phyloP scores from a whole-genome alignment of 2,329 filamentous ascomycete species.

The Scedosporium boydii region DNA sequence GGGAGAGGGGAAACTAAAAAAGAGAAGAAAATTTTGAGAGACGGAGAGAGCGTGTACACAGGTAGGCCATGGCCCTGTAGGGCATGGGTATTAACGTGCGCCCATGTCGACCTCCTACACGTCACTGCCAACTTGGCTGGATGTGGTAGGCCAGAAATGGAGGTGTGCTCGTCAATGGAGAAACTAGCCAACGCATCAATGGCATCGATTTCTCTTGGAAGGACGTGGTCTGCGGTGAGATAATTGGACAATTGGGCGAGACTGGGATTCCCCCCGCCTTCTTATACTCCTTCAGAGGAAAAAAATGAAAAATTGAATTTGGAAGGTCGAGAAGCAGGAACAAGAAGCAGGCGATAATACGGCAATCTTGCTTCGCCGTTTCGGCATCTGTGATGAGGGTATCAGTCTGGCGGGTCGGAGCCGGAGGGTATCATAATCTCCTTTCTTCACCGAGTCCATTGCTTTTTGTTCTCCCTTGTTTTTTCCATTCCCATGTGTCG shows the following conservation, averaged over 20 bases:
- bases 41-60: not conserved
- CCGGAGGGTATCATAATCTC: too few relatives aligned
- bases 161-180: not conserved
- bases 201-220: not conserved
- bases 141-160: not conserved
- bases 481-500: too few relatives aligned
- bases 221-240: too few relatives aligned
- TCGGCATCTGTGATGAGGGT: too few relatives aligned
- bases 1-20: not conserved
- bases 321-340: not conserved
- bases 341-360: not conserved
- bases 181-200: not conserved
- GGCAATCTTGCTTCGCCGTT: not conserved
- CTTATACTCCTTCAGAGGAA: too few relatives aligned
- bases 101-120: not conserved
- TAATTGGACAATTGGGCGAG: not conserved
- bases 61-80: not conserved
- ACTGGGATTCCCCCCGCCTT: not conserved
- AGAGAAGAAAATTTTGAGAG: not conserved
- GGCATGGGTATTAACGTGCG: not conserved
- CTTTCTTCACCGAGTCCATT: too few relatives aligned
- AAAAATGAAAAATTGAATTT: too few relatives aligned
- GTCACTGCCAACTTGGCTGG: constrained; percentile 2
- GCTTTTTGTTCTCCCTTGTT: too few relatives aligned
- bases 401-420: too few relatives aligned